A percentile compares a stretch with the other conserved stretches of the same genome.
Evolutionary conservation across 331 rosid genomes (phyloP).

Genomic region (Pyrus hybrid): DNA sequence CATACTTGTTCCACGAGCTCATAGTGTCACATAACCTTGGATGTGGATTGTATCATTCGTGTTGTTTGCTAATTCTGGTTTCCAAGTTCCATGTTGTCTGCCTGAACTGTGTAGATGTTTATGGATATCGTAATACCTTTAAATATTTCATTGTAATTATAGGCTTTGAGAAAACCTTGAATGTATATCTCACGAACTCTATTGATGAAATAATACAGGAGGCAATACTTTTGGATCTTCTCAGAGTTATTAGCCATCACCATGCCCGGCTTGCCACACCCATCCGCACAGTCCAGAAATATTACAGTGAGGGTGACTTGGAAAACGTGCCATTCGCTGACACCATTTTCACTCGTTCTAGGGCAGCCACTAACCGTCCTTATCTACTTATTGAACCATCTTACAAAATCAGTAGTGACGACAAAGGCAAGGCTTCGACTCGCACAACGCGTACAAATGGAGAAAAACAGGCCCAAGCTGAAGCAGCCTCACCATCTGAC

Average conservation of each 20-base stretch:
- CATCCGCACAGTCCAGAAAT: constrained; percentile 90
- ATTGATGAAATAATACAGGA: constrained; percentile 58
- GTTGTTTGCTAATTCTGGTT: background rate
- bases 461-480: constrained; percentile 56
- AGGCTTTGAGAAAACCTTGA: background rate
- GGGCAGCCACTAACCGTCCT: constrained; percentile 48
- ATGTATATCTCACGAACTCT: constrained; percentile 12
- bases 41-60: background rate
- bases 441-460: constrained; percentile 44
- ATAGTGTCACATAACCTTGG: background rate
- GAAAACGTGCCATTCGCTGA: constrained; percentile 75
- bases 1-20: no score
- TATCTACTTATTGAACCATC: constrained; percentile 73
- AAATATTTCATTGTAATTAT: background rate
- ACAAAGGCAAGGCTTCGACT: constrained; percentile 52
- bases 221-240: constrained; percentile 88
- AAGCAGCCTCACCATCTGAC: constrained; percentile 31
- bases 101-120: background rate
- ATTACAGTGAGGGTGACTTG: constrained; percentile 57
- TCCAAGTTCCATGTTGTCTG: background rate
- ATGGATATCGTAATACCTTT: background rate
- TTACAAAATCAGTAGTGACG: constrained; percentile 70
- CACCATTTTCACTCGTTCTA: constrained; percentile 48
- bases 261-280: constrained; percentile 93
- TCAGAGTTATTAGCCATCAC: constrained; percentile 89